A percentile compares a stretch with the other conserved stretches of the same genome.
phyloP scores from a whole-genome alignment of 345 rosid genomes.

The Citrus australasica region DNA sequence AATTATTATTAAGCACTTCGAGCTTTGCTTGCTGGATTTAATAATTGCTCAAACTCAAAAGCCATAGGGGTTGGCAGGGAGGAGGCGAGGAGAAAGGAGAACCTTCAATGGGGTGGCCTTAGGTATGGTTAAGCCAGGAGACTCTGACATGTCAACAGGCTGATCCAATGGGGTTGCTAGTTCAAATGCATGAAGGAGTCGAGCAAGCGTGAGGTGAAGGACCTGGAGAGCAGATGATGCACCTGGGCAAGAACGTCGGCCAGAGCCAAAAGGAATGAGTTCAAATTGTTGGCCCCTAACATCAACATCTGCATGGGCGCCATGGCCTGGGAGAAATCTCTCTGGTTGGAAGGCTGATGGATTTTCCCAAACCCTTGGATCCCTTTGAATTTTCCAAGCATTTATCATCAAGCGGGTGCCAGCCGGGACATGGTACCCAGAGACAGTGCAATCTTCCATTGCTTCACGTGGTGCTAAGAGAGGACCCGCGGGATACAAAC shows the following conservation, averaged over 20 bases:
- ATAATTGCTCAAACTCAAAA: background rate
- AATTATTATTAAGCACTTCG: no score
- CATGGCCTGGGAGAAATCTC: conserved; percentile 40
- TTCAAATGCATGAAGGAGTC: conserved; percentile 44
- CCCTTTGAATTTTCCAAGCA: conserved; percentile 51
- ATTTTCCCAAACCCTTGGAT: conserved; percentile 30
- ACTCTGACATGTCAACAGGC: conserved; percentile 24
- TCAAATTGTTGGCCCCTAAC: conserved; percentile 44
- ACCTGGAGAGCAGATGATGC: conserved; percentile 35
- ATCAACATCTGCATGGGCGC: conserved; percentile 16
- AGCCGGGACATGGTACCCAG: conserved; percentile 34
- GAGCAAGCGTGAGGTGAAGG: conserved; percentile 36
- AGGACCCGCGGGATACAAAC: conserved; percentile 58
- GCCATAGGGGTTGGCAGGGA: conserved; percentile 13
- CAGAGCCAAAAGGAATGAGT: conserved; percentile 47
- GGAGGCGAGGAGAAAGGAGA: conserved; percentile 34
- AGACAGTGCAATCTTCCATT: conserved; percentile 42
- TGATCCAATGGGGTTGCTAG: conserved; percentile 15
- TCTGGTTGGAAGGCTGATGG: conserved; percentile 47
- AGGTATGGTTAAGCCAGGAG: conserved; percentile 36
- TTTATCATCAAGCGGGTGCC: conserved; percentile 50
- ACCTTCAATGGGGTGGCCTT: conserved; percentile 44
- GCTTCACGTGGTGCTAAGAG: conserved; percentile 52
- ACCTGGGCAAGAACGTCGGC: conserved; percentile 50
- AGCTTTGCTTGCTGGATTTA: no score